phyloP scores from a whole-genome alignment of 106 monocot genomes.

The Acorus gramineus region DNA sequence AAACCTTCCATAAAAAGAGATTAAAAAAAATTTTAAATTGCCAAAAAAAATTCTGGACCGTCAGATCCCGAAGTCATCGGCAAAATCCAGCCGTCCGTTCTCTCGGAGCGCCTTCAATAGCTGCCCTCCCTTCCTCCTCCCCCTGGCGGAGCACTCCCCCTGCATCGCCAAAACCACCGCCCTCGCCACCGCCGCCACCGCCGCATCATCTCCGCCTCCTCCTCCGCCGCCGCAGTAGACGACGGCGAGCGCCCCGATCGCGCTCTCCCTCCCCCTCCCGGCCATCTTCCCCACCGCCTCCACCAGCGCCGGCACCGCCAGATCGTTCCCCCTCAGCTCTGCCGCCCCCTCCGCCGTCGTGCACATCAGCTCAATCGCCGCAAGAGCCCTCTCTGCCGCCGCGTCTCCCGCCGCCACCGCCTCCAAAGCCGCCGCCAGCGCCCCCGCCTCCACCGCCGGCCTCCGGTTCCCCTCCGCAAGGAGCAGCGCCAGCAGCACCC shows the following conservation, averaged over 20 bases:
- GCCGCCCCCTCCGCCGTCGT: constrained; percentile 59
- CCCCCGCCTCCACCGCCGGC: constrained; percentile 58
- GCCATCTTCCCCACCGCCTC: constrained; percentile 50
- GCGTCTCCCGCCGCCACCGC: constrained; percentile 17
- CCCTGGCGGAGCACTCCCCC: constrained; percentile 76
- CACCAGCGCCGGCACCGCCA: constrained; percentile 31
- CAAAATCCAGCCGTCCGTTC: constrained; percentile 47
- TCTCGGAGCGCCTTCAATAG: constrained; percentile 59
- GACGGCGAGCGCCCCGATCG: constrained; percentile 68
- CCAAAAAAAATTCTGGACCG: not conserved
- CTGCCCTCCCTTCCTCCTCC: constrained; percentile 68
- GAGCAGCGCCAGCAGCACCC: constrained; percentile 65
- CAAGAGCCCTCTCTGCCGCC: constrained; percentile 55
- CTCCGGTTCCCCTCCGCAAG: constrained; percentile 52
- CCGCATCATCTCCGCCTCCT: not conserved
- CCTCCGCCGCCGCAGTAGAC: constrained; percentile 39
- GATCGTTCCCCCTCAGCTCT: constrained; percentile 34
- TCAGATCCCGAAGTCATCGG: constrained; percentile 16
- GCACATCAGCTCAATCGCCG: constrained; percentile 68
- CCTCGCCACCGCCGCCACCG: constrained; percentile 52
- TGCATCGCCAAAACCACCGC: constrained; percentile 75
- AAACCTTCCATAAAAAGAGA: too few relatives aligned
- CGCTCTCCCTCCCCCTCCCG: constrained; percentile 83
- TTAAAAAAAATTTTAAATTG: too few relatives aligned
- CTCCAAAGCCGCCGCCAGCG: constrained; percentile 11